Percentiles rank a stretch among this genome's conserved stretches.
Evolutionary conservation across 441 rosid genomes (phyloP).

Genomic region (Erysimum cheiri): DNA sequence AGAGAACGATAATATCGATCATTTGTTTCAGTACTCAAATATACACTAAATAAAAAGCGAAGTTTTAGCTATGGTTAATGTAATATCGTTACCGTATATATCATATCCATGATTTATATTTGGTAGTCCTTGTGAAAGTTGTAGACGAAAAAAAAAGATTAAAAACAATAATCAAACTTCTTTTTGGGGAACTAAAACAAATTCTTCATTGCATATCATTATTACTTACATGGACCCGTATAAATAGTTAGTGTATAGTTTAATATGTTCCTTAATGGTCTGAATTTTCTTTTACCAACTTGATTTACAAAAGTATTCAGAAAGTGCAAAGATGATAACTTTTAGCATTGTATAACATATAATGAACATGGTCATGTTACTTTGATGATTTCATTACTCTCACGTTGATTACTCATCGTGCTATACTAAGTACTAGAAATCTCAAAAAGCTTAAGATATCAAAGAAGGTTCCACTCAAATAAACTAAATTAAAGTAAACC

Average conservation of each 20-base stretch:
- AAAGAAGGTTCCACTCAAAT: conserved; percentile 41
- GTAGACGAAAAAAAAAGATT: not conserved
- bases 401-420: conserved; percentile 46
- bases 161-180: not conserved
- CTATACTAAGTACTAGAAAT: conserved; percentile 41
- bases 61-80: too few species aligned
- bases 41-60: not conserved
- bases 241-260: conserved; percentile 17
- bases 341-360: conserved; percentile 35
- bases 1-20: too few species aligned
- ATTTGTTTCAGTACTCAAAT: not conserved
- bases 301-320: conserved; percentile 32
- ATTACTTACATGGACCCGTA: conserved; percentile 27
- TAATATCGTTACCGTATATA: not conserved
- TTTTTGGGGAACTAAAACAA: not conserved
- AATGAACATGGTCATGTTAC: conserved; percentile 46
- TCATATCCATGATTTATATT: not conserved
- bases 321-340: conserved; percentile 39
- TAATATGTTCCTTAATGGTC: conserved; percentile 30
- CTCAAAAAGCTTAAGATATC: conserved; percentile 34
- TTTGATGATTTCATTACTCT: conserved; percentile 39
- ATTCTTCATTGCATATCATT: conserved; percentile 18
- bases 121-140: not conserved
- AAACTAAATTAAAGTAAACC: conserved; percentile 38
- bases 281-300: conserved; percentile 34